Evolutionary conservation across 2,329 filamentous ascomycete genomes (phyloP).

Genomic region (Venturia aucupariae): DNA sequence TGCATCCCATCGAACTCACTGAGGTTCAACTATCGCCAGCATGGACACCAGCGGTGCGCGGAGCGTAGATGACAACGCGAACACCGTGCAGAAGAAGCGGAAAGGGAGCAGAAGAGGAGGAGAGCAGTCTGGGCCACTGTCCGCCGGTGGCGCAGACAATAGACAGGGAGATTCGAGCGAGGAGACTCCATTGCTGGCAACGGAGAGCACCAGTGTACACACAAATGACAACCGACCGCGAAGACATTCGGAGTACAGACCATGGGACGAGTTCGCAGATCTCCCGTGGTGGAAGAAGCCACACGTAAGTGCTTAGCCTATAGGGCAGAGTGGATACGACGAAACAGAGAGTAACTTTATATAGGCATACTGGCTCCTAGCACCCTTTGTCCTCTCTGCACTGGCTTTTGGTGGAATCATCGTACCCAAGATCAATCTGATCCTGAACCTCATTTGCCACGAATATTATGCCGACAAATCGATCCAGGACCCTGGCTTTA

Average conservation of each 20-base stretch:
- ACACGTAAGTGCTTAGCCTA: conserved; percentile 14
- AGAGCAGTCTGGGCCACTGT: neutral
- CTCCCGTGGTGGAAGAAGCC: conserved; percentile 16
- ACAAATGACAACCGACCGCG: neutral
- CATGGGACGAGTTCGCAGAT: conserved; percentile 12
- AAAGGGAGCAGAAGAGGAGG: conserved; percentile 1
- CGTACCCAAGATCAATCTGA: conserved; percentile 81
- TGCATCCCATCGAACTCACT: neutral
- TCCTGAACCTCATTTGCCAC: conserved; percentile 73
- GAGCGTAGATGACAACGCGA: neutral
- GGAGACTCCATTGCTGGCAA: conserved; percentile 13
- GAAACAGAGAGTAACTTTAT: neutral
- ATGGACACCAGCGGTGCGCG: conserved; percentile 5
- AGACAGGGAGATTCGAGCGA: conserved; percentile 2
- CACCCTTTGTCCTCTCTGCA: conserved; percentile 71
- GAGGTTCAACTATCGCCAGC: neutral
- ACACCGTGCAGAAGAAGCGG: conserved; percentile 1
- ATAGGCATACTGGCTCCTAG: conserved; percentile 71
- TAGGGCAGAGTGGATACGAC: neutral
- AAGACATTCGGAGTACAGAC: neutral
- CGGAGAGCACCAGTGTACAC: neutral
- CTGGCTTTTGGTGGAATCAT: conserved; percentile 78
- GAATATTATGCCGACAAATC: conserved; percentile 62
- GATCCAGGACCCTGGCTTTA: conserved; percentile 45
- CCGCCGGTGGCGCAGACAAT: neutral